A percentile compares a stretch with the other conserved stretches of the same genome.
These are phyloP conservation scores for Penicillium sp. DNA, from an alignment of 2,329 filamentous ascomycete genomes.

Conservation along the genomic window DNA sequence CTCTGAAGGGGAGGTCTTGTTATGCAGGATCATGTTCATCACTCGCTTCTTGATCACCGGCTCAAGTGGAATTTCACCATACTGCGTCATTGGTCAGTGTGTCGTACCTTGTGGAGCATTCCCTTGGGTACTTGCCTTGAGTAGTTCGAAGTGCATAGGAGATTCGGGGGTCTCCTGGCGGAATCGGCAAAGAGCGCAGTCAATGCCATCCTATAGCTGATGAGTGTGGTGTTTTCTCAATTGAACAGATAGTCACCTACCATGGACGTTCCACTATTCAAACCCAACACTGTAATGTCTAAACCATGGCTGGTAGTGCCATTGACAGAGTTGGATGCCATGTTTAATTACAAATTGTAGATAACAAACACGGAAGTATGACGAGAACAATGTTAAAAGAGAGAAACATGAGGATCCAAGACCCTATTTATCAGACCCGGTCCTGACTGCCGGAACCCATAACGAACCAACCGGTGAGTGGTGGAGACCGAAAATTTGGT, in stretches of 20 bases:
- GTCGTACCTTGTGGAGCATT: background rate
- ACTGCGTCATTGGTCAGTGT: conserved; percentile 32
- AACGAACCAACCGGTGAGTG: background rate
- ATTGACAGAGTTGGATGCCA: conserved; percentile 13
- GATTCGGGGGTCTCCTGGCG: conserved; percentile 50
- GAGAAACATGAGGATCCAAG: background rate
- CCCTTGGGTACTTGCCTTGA: conserved; percentile 28
- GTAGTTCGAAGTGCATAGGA: conserved; percentile 55
- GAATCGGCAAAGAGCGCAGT: conserved; percentile 58
- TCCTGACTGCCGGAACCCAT: background rate
- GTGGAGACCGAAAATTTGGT: conserved; percentile 3
- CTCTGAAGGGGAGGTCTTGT: conserved; percentile 52
- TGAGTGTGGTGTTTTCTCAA: background rate
- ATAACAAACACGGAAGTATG: background rate
- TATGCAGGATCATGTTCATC: conserved; percentile 56
- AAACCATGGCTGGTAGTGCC: conserved; percentile 31
- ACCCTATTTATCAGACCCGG: conserved; percentile 3
- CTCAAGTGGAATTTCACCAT: conserved; percentile 56
- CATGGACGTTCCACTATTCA: conserved; percentile 56
- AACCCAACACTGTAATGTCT: conserved; percentile 53
- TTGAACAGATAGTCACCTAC: conserved; percentile 10
- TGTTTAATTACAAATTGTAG: background rate
- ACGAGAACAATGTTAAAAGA: background rate
- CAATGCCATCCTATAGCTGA: conserved; percentile 48
- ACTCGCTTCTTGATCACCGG: conserved; percentile 55